Base-by-base conservation (phyloP, 202 grass and related monocot species). In the Elaeis oleifera region DNA sequence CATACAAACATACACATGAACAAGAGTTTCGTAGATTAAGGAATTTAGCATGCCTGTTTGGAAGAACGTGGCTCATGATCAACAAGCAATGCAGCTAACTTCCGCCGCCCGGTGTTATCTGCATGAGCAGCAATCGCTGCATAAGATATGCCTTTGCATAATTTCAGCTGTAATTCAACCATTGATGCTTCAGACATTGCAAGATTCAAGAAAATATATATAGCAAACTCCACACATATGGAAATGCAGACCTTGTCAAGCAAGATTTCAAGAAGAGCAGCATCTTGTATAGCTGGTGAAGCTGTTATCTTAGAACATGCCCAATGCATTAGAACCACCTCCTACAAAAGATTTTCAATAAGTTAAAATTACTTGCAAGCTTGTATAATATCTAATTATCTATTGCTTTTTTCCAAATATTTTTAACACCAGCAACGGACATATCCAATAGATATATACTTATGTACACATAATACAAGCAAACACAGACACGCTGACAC, bases 241-340 rank as follows among this genome's bases (percentile, higher is more conserved):
- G n/a, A 58, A 78, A 68, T 53, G 74, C 61, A 64, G 79, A 97
- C 94, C 94, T 97, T 97, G 50, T 92, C 94, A 63, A 97, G 94
- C 65, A 97, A 84, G 71, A 76, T 77, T 68, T 92, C 88, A 64
- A 97, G 80, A 61, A 97, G 88, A 65, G 73, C 54, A 53, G 78
- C 70, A 79, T 97, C 94, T 78, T 81, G 88, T 75, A 81, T 75
- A 80, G 79, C 71, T 66, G 78, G 19, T 77, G 94, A 97, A 65
- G 81, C 84, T 54, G 94, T 85, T 73, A 97, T 97, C 77, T 97
- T 97, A 69, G 87, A 75, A 63, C 84, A 97, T 70, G 88, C 88
- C 94, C 94, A 97, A 76, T 97, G 87, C 94, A 97, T 97, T 64
- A 92, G 83, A 67, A 92, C 94, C 69, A 97, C 88, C 84, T 97